Percentiles rank a stretch among this genome's conserved stretches.
Conservation (phyloP, 495 filamentous ascomycete genomes). For the Aspergillus sclerotiicarbonarius region DNA sequence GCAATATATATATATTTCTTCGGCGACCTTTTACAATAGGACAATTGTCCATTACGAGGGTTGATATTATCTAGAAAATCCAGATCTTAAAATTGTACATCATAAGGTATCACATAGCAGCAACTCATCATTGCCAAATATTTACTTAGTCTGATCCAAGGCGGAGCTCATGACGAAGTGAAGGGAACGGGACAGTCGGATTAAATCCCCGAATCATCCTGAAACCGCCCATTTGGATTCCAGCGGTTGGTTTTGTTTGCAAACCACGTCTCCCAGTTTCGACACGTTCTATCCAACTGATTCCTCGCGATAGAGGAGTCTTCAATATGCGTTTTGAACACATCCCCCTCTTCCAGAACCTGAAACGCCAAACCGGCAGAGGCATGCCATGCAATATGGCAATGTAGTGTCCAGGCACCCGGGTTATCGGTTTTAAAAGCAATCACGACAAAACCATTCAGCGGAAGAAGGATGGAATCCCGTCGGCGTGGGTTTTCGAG, state of each 20-base stretch:
- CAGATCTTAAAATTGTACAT: too few species aligned
- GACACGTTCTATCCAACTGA: conserved; percentile 7
- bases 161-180: too few species aligned
- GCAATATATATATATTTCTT: neutral
- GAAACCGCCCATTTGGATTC: conserved; percentile 6
- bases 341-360: conserved; percentile 30
- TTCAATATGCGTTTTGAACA: neutral
- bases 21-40: neutral
- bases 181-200: neutral
- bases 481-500: conserved; percentile 28
- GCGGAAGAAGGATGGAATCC: conserved; percentile 48
- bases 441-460: conserved; percentile 49
- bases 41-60: too few species aligned
- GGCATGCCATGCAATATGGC: conserved; percentile 45
- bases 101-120: too few species aligned
- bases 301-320: neutral
- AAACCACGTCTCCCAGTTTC: conserved; percentile 5
- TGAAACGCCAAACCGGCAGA: conserved; percentile 35
- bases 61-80: too few species aligned
- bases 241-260: neutral
- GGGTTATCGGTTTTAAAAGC: conserved; percentile 61
- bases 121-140: too few species aligned
- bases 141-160: too few species aligned
- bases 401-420: conserved; percentile 46
- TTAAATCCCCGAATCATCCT: conserved; percentile 15